phyloP scores from a whole-genome alignment of 2,329 filamentous ascomycete genomes.

The Tolypocladium tropicale region DNA sequence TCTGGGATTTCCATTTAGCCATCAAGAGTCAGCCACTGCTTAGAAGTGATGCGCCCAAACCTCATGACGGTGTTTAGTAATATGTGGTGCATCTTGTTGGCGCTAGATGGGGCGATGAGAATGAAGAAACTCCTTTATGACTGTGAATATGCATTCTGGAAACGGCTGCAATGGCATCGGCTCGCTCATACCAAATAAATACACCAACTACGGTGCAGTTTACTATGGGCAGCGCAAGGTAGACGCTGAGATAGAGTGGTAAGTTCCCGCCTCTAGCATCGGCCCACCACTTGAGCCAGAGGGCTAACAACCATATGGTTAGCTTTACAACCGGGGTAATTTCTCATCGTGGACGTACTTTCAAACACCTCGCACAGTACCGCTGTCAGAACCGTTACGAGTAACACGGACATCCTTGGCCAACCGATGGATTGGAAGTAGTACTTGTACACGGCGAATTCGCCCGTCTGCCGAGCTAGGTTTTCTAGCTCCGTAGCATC shows the following conservation, averaged over 20 bases:
- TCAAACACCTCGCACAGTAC: background rate
- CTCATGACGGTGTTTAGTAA: background rate
- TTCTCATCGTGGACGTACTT: background rate
- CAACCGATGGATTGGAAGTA: background rate
- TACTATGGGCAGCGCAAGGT: background rate
- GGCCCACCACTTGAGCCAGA: background rate
- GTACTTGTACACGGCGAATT: constrained; percentile 5
- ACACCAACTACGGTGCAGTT: background rate
- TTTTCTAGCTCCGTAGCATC: background rate
- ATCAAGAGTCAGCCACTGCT: background rate
- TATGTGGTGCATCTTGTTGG: background rate
- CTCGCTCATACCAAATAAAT: background rate
- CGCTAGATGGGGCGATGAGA: background rate
- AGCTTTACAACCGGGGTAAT: background rate
- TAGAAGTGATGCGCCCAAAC: background rate
- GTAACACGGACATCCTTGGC: background rate
- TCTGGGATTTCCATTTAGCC: background rate
- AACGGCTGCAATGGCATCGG: background rate
- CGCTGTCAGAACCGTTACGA: background rate
- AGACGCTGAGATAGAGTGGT: background rate
- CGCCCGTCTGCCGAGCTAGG: constrained; percentile 3
- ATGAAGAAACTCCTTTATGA: background rate
- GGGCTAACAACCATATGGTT: background rate
- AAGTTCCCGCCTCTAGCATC: background rate
- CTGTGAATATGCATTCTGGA: background rate